phyloP scores from a whole-genome alignment of 305 asterid genomes.

The Fraxinus sp. region DNA sequence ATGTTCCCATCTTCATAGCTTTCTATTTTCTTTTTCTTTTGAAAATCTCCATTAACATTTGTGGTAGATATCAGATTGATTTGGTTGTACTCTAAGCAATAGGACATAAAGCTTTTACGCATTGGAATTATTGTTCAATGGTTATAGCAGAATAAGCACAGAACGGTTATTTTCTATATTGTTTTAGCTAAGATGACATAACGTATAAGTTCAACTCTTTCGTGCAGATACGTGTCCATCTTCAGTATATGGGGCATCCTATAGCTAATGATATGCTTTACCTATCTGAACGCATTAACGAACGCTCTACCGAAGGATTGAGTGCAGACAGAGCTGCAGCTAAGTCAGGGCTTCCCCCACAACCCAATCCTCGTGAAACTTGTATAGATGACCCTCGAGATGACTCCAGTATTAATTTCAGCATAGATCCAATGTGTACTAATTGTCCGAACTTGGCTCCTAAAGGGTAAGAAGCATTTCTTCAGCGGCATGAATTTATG shows the following conservation, averaged over 20 bases:
- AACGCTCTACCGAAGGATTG: slow-evolving; percentile 44
- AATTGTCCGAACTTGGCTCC: slow-evolving; percentile 93
- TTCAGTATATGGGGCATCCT: slow-evolving; percentile 81
- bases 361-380: slow-evolving; percentile 31
- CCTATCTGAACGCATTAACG: slow-evolving; percentile 44
- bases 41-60: not conserved
- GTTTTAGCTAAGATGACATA: not conserved
- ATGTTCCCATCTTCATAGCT: not conserved
- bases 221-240: slow-evolving; percentile 89
- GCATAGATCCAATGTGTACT: slow-evolving; percentile 85
- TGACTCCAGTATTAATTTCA: slow-evolving; percentile 48
- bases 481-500: not conserved
- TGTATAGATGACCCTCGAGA: slow-evolving; percentile 30
- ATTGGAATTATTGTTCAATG: not conserved
- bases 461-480: slow-evolving; percentile 59
- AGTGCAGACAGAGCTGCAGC: slow-evolving; percentile 63
- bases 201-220: not conserved
- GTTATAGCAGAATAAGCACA: not conserved
- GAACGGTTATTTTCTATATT: not conserved
- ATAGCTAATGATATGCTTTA: slow-evolving; percentile 92
- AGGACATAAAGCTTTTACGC: not conserved
- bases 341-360: slow-evolving; percentile 29
- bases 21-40: not conserved
- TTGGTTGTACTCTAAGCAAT: not conserved
- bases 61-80: not conserved